Conservation (phyloP, 257 asterid genomes). For the Leonotis leonurus region DNA sequence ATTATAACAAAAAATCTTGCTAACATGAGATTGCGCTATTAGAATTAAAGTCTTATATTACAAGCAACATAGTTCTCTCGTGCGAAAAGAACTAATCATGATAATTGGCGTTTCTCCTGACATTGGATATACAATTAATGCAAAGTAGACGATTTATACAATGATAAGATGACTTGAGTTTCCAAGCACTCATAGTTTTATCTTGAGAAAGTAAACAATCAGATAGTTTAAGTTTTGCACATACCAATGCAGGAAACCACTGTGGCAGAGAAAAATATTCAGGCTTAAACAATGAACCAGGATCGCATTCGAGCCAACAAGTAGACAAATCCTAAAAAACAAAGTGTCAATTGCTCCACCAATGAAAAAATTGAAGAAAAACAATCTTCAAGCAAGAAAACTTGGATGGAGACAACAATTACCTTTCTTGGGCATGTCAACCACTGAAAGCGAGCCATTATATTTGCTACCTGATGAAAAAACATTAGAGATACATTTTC, state of each 20-base stretch:
- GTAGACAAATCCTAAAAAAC: conserved; percentile 77
- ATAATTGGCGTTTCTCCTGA: neutral
- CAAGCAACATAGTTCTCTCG: neutral
- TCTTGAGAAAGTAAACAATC: neutral
- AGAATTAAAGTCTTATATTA: neutral
- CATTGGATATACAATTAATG: neutral
- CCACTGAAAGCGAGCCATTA: conserved; percentile 83
- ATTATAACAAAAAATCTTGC: too few relatives aligned
- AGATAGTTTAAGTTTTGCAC: conserved; percentile 12
- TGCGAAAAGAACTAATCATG: neutral
- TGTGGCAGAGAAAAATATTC: conserved; percentile 57
- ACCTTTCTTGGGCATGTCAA: conserved; percentile 98
- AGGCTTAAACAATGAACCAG: conserved; percentile 81
- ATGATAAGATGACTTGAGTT: neutral
- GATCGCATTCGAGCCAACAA: conserved; percentile 95
- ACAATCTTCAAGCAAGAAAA: neutral
- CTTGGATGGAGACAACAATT: conserved; percentile 14
- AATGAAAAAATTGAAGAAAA: neutral
- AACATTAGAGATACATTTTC: conserved; percentile 5
- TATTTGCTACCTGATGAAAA: conserved; percentile 76
- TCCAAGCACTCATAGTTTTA: neutral
- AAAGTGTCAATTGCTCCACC: conserved; percentile 8
- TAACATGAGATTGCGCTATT: neutral
- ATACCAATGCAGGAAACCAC: conserved; percentile 81
- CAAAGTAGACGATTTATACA: neutral